Evolutionary conservation across 352 stramenopile species (phyloP).

Genomic region (Globisporangium cylindrosporum): DNA sequence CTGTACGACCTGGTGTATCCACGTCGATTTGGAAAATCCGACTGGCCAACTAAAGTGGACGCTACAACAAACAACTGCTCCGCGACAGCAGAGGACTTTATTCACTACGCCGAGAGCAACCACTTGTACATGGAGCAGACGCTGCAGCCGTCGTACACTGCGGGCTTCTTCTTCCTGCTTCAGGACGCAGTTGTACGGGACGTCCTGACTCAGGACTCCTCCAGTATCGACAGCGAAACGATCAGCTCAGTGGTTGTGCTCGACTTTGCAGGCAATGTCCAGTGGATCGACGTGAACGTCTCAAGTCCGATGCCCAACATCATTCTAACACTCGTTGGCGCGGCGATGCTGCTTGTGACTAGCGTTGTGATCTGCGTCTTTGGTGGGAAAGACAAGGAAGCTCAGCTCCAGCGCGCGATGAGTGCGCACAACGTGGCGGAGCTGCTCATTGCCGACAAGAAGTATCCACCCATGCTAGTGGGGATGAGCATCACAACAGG

Average conservation of each 20-base stretch:
- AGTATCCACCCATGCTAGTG: conserved; percentile 10
- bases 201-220: not conserved
- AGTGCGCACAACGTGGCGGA: conserved; percentile 7
- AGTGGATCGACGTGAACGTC: conserved; percentile 9
- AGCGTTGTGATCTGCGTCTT: conserved; percentile 2
- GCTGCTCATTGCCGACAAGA: conserved; percentile 11
- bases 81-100: not conserved
- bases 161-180: conserved; percentile 33
- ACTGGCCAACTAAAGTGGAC: not conserved
- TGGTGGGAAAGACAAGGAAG: not conserved
- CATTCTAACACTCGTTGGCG: not conserved
- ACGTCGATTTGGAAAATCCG: not conserved
- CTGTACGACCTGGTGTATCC: not conserved
- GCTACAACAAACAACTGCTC: not conserved
- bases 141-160: conserved; percentile 31
- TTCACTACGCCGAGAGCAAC: conserved; percentile 23
- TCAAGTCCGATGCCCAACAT: conserved; percentile 10
- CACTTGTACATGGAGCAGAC: conserved; percentile 38
- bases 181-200: conserved; percentile 24
- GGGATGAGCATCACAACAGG: conserved; percentile 18
- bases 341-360: not conserved
- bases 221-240: not conserved
- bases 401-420: not conserved
- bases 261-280: conserved; percentile 2
- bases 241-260: not conserved